phyloP scores from a whole-genome alignment of 768 basidiomycete species.

The Suillus clintonianus region DNA sequence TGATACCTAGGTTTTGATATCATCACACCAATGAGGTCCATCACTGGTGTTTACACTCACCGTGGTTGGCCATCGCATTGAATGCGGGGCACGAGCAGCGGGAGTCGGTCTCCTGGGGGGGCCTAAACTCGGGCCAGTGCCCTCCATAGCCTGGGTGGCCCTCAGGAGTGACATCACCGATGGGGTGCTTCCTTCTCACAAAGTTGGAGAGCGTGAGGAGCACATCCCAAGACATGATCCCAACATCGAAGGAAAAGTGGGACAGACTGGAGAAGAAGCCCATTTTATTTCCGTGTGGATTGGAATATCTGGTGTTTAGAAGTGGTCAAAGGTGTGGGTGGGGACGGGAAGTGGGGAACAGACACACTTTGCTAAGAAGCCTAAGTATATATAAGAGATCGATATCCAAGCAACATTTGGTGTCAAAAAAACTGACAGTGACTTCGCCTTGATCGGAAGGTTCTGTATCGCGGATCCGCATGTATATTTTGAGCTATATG shows the following conservation, averaged over 20 bases:
- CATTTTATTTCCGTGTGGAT: not conserved
- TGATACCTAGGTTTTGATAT: conserved; percentile 30
- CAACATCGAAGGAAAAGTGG: conserved; percentile 6
- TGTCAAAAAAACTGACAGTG: too few relatives aligned
- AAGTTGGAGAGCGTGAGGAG: conserved; percentile 53
- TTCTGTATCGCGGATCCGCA: too few relatives aligned
- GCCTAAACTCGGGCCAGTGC: conserved; percentile 67
- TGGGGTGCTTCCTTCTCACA: conserved; percentile 42
- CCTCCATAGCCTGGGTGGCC: conserved; percentile 61
- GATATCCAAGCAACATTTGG: too few relatives aligned
- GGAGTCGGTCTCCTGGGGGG: conserved; percentile 64
- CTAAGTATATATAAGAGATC: too few relatives aligned
- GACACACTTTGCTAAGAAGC: too few relatives aligned
- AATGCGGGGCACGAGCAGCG: conserved; percentile 73
- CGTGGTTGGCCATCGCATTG: conserved; percentile 85
- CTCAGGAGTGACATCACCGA: conserved; percentile 56
- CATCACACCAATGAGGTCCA: not conserved
- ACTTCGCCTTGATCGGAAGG: too few relatives aligned
- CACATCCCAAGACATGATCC: conserved; percentile 53
- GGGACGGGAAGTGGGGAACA: too few relatives aligned
- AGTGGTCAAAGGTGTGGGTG: too few relatives aligned
- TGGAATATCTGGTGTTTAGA: too few relatives aligned
- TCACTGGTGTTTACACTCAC: conserved; percentile 34
- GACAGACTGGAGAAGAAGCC: not conserved
- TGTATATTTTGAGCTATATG: too few relatives aligned